Base-by-base conservation (phyloP, 371 early-diverging fungal species). In the Capniomyces stellatus region DNA sequence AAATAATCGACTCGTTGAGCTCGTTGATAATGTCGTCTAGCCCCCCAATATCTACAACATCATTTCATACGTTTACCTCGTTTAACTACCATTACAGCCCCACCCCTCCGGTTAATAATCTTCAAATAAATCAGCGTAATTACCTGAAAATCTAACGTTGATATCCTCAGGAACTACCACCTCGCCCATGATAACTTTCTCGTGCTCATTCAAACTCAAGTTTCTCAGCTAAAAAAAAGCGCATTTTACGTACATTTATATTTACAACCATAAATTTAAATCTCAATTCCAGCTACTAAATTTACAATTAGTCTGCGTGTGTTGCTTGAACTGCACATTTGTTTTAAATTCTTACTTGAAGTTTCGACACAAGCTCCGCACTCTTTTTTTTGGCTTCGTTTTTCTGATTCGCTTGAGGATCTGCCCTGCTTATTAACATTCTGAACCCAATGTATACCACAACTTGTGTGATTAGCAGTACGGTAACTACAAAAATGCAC, bases 161-260 rank as follows among this genome's bases (percentile, higher is more conserved):
- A 92, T 83, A 59, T 97, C 95, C 51, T 92, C 92, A 8, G 92
- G 80, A 58, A 87, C 81, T 27, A 94, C 79, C 8, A 97, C 87
- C 66, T 94, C 97, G 40, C 83, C 68, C 42, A 90, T 88, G 52
- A 97, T 93, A 22, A 90, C 78, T 65, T 85, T 82, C 70, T 97
- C 97, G 61, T 97, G 84, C 62, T 89, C 90, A 43, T 75, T 83
- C 58, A 97, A 66, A 57, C 83, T 79, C 51, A 92, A 58, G 61
- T 83, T 80, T 46, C 73, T 30, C 3, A 64, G 55, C 29, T 51
- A 48, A 10, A 48, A 29, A 23, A 3, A 48, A n/a, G n/a, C n/a
- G n/a, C n/a, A n/a, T n/a, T n/a, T n/a, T n/a, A n/a, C n/a, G n/a
- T n/a, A n/a, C n/a, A n/a, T n/a, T n/a, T n/a, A n/a, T n/a, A n/a